Evolutionary conservation across 257 asterid genomes (phyloP), one percentile per base, ranked within the genome.

Genomic region (Primulina huaijiensis): DNA sequence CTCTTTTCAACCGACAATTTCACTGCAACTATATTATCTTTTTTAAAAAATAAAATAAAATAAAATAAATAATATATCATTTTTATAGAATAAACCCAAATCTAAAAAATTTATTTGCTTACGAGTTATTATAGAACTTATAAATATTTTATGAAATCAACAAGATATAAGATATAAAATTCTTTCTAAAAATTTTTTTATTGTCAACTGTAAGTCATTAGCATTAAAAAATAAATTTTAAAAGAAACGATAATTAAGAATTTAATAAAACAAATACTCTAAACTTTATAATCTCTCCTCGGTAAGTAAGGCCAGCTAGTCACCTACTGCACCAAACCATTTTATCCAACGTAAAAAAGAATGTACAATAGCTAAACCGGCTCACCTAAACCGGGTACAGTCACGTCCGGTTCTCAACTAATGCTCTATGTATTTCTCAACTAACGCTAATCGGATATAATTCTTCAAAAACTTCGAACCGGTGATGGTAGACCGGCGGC

Each of bases 381-480:
- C n/a, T 43, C 53, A 43, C 17, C n/a, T 12, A 43, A 43, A 43
- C 53, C 53, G 53, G 53, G n/a, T 2, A 43, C 53, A 10, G 53
- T 43, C 53, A 11, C 53, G 12, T 43, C 53, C 53, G 53, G n/a
- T 43, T 43, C 53, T 11, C 53, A 43, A 12, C 53, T 43, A 43
- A 12, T 43, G 53, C 46, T 37, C 3, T 27, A 38, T 38, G 8
- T 38, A 38, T 38, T 38, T 31, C 34, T 31, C 34, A 31, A 5
- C 34, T 31, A 31, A 31, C 6, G 34, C 34, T 31, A 31, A 31
- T 31, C 4, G 34, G 34, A 31, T 29, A 50, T 30, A 57, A 27
- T 73, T 66, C 78, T 62, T 78, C 86, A 78, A 76, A 78, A 85
- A 76, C 79, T 78, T 63, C 38, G 78, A 56, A 66, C 84, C 80